Base-by-base conservation (phyloP, 2,329 filamentous ascomycete genomes). In the Cadophora luteo-olivacea region DNA sequence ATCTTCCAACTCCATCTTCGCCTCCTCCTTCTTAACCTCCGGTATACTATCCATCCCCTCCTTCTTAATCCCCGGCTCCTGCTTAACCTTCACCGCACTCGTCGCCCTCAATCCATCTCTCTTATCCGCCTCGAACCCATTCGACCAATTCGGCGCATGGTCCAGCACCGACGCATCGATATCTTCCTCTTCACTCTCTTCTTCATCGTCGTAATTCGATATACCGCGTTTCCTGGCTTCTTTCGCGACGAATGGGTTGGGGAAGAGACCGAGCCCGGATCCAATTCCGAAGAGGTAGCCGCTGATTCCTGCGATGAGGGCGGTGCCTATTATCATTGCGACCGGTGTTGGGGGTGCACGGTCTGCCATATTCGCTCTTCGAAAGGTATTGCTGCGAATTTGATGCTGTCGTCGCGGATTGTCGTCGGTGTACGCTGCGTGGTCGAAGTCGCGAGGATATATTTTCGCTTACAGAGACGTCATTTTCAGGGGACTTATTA, bases 241-340 rank as follows among this genome's bases (percentile, higher is more conserved):
- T 62, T 70, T 71, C 9, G 73, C 62, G 51, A 68, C 68, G 65
- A 78, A 78, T 3, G 77, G 78, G 5, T 87, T 86, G 22, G 89
- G 85, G 81, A 94, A 94, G 69, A 97, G 82, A 71, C 92, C 93
- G 16, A 97, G 86, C 48, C 86, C 87, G 24, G 87, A 85, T 22
- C 85, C 88, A 68, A 97, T 82, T 71, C 93, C 94, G 24, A 97
- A 85, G 67, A 94, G 88, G 81, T 95, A 97, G 75, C 94, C 94
- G 0, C 88, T 86, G 65, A 96, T 79, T 73, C 92, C 89, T 71
- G 91, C 87, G 67, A 95, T 82, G 70, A 97, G 86, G 72, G 90
- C 89, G 22, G 92, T 94, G 65, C 90, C 88, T 71, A 95, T 82
- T 57, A 94, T 83, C 68, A 94, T 84, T 69, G 87, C 86, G 11